Conservation (phyloP, 805 yeast genomes). For the Candida easanensis region DNA sequence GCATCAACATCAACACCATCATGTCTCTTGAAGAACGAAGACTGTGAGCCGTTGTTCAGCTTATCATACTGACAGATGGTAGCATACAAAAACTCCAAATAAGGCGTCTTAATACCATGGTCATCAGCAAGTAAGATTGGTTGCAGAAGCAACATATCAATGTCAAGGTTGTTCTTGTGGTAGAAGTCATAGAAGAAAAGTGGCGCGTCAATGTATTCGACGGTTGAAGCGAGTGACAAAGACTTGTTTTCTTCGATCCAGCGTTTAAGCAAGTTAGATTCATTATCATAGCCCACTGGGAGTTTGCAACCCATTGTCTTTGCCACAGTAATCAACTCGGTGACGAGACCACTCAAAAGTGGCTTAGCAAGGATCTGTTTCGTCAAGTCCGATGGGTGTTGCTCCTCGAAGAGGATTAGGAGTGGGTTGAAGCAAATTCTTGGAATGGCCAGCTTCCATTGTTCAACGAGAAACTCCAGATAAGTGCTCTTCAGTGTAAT, state of each 20-base stretch:
- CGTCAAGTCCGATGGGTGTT: constrained; percentile 55
- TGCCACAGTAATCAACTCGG: constrained; percentile 69
- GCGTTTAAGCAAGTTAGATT: constrained; percentile 51
- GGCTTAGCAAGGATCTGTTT: constrained; percentile 82
- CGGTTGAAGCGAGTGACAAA: constrained; percentile 1
- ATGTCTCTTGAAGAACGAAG: constrained; percentile 25
- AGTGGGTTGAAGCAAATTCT: constrained; percentile 76
- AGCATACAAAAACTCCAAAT: constrained; percentile 83
- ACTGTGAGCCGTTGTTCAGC: constrained; percentile 24
- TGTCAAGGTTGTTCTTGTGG: constrained; percentile 53
- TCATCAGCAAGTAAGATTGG: constrained; percentile 92
- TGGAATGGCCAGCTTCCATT: constrained; percentile 85
- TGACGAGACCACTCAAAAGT: constrained; percentile 71
- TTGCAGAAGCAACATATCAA: constrained; percentile 77
- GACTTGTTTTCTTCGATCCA: constrained; percentile 36
- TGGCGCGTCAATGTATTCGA: constrained; percentile 46
- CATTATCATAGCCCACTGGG: constrained; percentile 67
- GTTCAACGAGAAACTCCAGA: constrained; percentile 63
- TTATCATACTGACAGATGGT: constrained; percentile 59
- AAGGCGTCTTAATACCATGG: constrained; percentile 81
- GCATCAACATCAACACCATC: constrained; percentile 11
- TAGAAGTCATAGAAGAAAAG: constrained; percentile 64
- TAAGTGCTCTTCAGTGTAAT: constrained; percentile 34
- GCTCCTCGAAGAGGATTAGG: constrained; percentile 68
- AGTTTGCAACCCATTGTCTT: constrained; percentile 76